A percentile compares a stretch with the other conserved stretches of the same genome.
These are phyloP conservation scores for Apiotrichum gracile DNA, from an alignment of 1,284 basidiomycete genomes.

Conservation along the genomic window DNA sequence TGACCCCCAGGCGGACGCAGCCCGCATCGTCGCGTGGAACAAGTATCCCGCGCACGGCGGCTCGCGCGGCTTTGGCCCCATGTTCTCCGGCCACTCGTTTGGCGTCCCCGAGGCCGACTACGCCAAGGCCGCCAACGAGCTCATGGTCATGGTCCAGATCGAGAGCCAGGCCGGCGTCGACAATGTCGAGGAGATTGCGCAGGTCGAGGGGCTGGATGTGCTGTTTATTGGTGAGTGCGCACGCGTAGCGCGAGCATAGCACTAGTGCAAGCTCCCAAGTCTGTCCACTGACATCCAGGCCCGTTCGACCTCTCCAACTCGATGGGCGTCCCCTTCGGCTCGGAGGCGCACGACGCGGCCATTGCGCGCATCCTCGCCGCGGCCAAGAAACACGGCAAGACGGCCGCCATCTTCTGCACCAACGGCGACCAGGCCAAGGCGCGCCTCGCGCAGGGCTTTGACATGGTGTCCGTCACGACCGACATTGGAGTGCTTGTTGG, in stretches of 20 bases:
- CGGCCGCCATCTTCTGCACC: constrained; percentile 50
- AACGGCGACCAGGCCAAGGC: constrained; percentile 53
- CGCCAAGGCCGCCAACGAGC: constrained; percentile 53
- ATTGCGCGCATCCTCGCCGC: constrained; percentile 57
- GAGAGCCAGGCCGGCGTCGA: constrained; percentile 58
- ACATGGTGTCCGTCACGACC: constrained; percentile 41
- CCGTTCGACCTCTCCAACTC: constrained; percentile 59
- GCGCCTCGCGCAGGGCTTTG: constrained; percentile 55
- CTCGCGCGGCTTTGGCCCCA: constrained; percentile 23
- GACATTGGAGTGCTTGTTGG: constrained; percentile 25
- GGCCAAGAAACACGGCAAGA: constrained; percentile 58
- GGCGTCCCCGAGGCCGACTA: constrained; percentile 49
- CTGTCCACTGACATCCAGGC: constrained; percentile 18
- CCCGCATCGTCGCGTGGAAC: constrained; percentile 15
- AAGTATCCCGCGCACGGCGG: constrained; percentile 23
- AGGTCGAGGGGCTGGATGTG: constrained; percentile 58
- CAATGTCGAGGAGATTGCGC: constrained; percentile 58
- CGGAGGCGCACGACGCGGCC: constrained; percentile 49
- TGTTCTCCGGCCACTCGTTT: constrained; percentile 19
- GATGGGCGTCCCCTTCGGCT: constrained; percentile 24
- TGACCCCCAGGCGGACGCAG: constrained; percentile 16
- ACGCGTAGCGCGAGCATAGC: neutral
- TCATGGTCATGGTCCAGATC: constrained; percentile 61
- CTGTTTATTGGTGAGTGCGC: constrained; percentile 55
- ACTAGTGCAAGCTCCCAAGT: neutral